Conservation (phyloP, 2,329 filamentous ascomycete genomes). For the Didymella glomerata region DNA sequence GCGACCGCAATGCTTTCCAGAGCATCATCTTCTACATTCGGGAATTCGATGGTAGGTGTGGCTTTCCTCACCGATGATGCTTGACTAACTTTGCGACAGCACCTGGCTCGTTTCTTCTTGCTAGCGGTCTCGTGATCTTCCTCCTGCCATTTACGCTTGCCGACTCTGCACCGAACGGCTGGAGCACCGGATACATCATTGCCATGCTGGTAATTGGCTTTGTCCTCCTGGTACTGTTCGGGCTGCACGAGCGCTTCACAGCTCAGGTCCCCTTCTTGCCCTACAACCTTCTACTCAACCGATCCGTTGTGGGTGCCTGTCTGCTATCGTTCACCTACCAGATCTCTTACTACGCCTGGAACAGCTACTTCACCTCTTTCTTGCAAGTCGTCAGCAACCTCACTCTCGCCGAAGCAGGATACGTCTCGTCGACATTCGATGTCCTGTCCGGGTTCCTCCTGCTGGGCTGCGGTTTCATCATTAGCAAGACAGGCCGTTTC, state of each 20-base stretch:
- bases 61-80: too few relatives aligned
- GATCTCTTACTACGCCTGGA: conserved; percentile 55
- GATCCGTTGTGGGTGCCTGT: conserved; percentile 67
- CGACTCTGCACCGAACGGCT: conserved; percentile 53
- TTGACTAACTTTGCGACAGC: conserved; percentile 34
- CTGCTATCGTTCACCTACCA: conserved; percentile 64
- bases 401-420: conserved; percentile 39
- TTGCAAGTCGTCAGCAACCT: conserved; percentile 49
- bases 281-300: conserved; percentile 66
- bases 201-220: conserved; percentile 61
- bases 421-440: conserved; percentile 47
- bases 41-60: conserved; percentile 56
- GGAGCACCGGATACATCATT: conserved; percentile 62
- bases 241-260: conserved; percentile 62
- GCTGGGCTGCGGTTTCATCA: conserved; percentile 26
- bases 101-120: conserved; percentile 57
- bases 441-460: conserved; percentile 39
- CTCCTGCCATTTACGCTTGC: conserved; percentile 63
- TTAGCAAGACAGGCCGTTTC: conserved; percentile 34
- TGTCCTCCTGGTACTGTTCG: conserved; percentile 57
- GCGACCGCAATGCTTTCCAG: conserved; percentile 55
- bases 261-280: conserved; percentile 62
- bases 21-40: conserved; percentile 52
- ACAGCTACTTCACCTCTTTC: conserved; percentile 51
- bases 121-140: conserved; percentile 56